Base-by-base conservation (phyloP, 164 flowering plant species). In the Umbellularia californica region DNA sequence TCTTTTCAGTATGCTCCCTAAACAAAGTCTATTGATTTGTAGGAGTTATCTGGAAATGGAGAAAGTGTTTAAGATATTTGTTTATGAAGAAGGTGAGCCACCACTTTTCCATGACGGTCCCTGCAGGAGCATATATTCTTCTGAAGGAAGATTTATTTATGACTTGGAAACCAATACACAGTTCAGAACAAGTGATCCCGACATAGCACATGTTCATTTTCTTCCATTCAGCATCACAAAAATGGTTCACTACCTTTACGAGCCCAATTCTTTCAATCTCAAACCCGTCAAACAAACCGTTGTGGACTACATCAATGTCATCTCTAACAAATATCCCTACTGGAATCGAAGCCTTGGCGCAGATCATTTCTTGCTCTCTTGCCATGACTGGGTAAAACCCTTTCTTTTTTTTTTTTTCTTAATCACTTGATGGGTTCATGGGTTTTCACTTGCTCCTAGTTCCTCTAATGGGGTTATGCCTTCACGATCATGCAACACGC, bases 11-110 rank as follows among this genome's bases (percentile, higher is more conserved):
- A 15, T 19, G 17, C 30, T 4, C 15, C 25, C 68, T 23, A 65
- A 23, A 2, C 33, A 23, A 65, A 41, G 47, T 41, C 47, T 9
- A 41, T 41, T 41, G 47, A 47, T 69, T 51, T n/a, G 51, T 70
- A 91, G 96, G 87, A 91, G 92, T 75, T 88, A 87, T 55, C 11
- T 84, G 25, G 91, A 87, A 72, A 91, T 91, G 97, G 96, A 91
- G 81, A 88, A 84, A 72, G 72, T 76, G 63, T 86, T 91, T 69
- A 90, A 85, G 84, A 75, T 91, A 6, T 90, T 81, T 33, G 82
- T 91, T 3, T 91, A 91, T 75, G 71, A 87, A 78, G 93, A 91
- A 81, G 97, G 97, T 24, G 90, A 90, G 52, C 85, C 83, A 3
- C 92, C 93, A 13, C 58, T 91, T 51, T 88, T 90, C 77, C 93